Conservation (phyloP, 768 basidiomycete species). For the Kwoniella shandongensis region DNA sequence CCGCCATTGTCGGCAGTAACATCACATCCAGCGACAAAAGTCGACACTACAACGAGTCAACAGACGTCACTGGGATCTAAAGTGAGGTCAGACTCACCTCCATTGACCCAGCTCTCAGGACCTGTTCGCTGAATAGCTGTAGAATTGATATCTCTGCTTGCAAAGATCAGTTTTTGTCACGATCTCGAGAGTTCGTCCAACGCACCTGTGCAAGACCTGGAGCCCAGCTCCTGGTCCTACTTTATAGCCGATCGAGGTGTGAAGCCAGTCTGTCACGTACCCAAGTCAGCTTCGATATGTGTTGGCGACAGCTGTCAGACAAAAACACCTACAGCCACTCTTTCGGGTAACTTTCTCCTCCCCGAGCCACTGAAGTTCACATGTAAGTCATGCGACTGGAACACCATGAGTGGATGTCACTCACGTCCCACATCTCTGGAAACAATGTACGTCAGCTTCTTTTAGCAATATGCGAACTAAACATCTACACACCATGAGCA, state of each 20-base stretch:
- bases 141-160: slow-evolving; percentile 20
- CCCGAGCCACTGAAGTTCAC: slow-evolving; percentile 19
- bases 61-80: not conserved
- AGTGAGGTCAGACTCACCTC: slow-evolving; percentile 6
- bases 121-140: slow-evolving; percentile 22
- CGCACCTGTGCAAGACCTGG: slow-evolving; percentile 25
- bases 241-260: slow-evolving; percentile 29
- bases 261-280: slow-evolving; percentile 28
- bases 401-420: not conserved
- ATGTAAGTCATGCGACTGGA: too few relatives aligned
- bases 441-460: not conserved
- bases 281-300: not conserved
- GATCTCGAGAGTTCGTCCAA: not conserved
- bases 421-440: slow-evolving; percentile 27
- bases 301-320: not conserved
- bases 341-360: slow-evolving; percentile 25
- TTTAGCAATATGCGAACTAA: too few relatives aligned
- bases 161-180: not conserved
- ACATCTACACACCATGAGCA: slow-evolving; percentile 9
- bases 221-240: slow-evolving; percentile 21
- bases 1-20: slow-evolving; percentile 27
- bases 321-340: slow-evolving; percentile 13
- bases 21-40: slow-evolving; percentile 26
- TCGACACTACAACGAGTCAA: slow-evolving; percentile 14
- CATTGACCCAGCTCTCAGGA: slow-evolving; percentile 18